Percentiles rank a stretch among this genome's conserved stretches.
phyloP scores from a whole-genome alignment of 345 rosid genomes.

The Litchi chinensis region DNA sequence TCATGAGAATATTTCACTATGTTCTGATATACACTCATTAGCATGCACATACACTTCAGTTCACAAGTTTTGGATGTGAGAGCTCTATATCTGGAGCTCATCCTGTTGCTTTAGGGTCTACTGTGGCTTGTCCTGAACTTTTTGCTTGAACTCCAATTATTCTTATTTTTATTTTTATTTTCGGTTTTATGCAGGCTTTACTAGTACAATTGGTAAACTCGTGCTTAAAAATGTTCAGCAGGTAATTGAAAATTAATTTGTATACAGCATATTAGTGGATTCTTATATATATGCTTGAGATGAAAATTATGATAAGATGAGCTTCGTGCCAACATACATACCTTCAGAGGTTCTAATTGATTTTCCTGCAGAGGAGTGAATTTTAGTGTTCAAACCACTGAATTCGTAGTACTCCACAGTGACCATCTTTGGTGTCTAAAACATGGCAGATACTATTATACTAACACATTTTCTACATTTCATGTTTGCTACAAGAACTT shows the following conservation, averaged over 20 bases:
- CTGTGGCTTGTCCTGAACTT: background rate
- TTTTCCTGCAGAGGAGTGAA: background rate
- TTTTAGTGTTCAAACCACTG: background rate
- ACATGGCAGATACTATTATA: background rate
- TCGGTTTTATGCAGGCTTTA: constrained; percentile 38
- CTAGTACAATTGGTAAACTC: constrained; percentile 34
- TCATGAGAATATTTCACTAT: background rate
- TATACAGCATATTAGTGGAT: background rate
- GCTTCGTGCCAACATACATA: background rate
- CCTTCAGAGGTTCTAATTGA: background rate
- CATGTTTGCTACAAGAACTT: background rate
- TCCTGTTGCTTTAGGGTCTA: background rate
- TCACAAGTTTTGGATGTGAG: background rate
- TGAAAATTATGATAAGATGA: background rate
- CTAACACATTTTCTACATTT: background rate
- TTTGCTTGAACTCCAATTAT: background rate
- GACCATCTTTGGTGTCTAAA: background rate
- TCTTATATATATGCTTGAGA: background rate
- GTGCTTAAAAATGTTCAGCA: constrained; percentile 51
- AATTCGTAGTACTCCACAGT: background rate
- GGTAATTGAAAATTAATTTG: constrained; percentile 30
- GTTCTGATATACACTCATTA: background rate
- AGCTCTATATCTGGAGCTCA: background rate
- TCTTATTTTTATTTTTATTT: background rate
- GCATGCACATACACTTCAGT: background rate